Percentiles rank a stretch among this genome's conserved stretches.
Conservation (phyloP, 768 basidiomycete species). For the Ramaria sp. region DNA sequence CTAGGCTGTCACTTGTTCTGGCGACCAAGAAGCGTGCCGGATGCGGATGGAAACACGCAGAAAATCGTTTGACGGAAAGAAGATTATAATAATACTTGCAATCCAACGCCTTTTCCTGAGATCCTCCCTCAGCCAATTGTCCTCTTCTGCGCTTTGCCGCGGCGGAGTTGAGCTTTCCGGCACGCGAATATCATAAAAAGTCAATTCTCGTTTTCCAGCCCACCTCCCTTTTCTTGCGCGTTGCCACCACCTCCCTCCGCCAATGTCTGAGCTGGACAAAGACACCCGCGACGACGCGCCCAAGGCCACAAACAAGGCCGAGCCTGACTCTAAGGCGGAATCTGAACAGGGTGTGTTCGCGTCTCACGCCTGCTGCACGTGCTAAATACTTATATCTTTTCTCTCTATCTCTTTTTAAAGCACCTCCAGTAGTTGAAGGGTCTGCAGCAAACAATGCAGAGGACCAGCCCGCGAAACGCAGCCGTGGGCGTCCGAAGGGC, state of each 20-base stretch:
- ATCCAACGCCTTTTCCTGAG: slow-evolving; percentile 4
- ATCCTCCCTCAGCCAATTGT: slow-evolving; percentile 2
- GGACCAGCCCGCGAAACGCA: slow-evolving; percentile 46
- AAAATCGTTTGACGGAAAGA: slow-evolving; percentile 1
- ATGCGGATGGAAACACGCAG: slow-evolving; percentile 4
- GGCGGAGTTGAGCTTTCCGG: slow-evolving; percentile 1
- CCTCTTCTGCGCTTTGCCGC: slow-evolving; percentile 1
- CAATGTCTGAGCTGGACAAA: slow-evolving; percentile 51
- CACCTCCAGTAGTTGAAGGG: slow-evolving; percentile 23
- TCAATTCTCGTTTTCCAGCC: slow-evolving; percentile 31
- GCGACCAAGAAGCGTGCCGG: slow-evolving; percentile 2
- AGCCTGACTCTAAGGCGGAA: slow-evolving; percentile 14
- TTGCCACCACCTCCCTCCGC: slow-evolving; percentile 24
- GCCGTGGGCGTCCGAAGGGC: slow-evolving; percentile 83
- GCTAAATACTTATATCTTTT: slow-evolving; percentile 12
- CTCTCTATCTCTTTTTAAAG: slow-evolving; percentile 22
- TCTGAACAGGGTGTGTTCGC: slow-evolving; percentile 2
- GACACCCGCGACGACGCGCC: slow-evolving; percentile 40
- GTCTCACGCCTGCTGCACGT: slow-evolving; percentile 12
- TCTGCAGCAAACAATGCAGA: background rate
- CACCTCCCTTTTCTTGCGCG: slow-evolving; percentile 44
- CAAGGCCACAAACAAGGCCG: slow-evolving; percentile 5
- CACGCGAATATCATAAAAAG: slow-evolving; percentile 7
- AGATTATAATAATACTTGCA: slow-evolving; percentile 6
- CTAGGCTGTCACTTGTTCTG: background rate